Conservation (phyloP, 2,329 filamentous ascomycete genomes). For the Ophiostoma novo-ulmi region DNA sequence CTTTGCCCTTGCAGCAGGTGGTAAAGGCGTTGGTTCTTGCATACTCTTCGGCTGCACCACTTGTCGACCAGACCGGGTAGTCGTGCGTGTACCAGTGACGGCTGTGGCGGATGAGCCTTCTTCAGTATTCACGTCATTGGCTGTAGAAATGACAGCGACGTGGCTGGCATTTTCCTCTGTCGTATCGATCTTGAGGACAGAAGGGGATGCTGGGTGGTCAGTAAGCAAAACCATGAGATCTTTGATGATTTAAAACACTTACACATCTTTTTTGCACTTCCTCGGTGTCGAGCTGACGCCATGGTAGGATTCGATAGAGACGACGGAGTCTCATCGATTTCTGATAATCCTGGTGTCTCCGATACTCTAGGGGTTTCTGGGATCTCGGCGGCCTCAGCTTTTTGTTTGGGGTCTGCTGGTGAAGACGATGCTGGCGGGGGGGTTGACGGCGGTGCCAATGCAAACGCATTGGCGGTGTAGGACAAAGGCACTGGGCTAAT, state of each 20-base stretch:
- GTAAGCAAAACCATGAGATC: background rate
- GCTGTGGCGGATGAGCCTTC: background rate
- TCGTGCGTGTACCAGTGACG: background rate
- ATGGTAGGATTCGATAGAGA: background rate
- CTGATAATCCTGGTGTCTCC: background rate
- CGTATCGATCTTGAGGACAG: background rate
- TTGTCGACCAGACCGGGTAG: constrained; percentile 8
- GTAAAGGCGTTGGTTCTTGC: background rate
- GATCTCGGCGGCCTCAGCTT: background rate
- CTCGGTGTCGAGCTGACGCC: background rate
- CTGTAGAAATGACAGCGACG: background rate
- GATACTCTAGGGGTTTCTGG: background rate
- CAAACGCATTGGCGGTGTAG: background rate
- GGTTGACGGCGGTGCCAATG: background rate
- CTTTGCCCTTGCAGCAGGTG: background rate
- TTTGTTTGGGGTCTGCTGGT: background rate
- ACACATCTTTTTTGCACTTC: background rate
- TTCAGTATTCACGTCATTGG: background rate
- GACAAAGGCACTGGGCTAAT: background rate
- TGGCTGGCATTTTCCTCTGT: background rate
- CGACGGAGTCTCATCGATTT: background rate
- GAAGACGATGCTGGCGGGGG: background rate
- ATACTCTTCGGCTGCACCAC: background rate
- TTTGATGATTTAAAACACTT: background rate
- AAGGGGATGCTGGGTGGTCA: background rate